Percentiles rank a stretch among this genome's conserved stretches.
These are phyloP conservation scores for Stylonectria norvegica DNA, from an alignment of 2,329 filamentous ascomycete genomes.

Conservation along the genomic window DNA sequence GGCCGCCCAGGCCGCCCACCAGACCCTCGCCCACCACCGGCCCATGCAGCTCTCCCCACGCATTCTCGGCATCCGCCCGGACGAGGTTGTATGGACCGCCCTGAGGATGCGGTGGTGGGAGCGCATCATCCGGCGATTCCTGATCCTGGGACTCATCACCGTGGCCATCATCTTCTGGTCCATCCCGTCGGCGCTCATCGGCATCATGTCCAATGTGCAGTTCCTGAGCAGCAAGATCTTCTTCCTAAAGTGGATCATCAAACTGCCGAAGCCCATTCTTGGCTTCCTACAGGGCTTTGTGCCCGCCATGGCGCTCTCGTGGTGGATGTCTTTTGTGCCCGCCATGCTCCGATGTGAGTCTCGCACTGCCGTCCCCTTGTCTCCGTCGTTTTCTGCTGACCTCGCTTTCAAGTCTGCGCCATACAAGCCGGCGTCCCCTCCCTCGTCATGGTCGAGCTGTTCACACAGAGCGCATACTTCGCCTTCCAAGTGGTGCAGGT, in stretches of 20 bases:
- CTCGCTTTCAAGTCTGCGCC: conserved; percentile 58
- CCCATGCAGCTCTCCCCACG: conserved; percentile 83
- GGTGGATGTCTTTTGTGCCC: conserved; percentile 84
- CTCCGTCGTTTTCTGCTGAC: conserved; percentile 7
- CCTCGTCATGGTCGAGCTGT: conserved; percentile 75
- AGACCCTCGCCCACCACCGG: conserved; percentile 82
- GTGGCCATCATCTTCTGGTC: conserved; percentile 86
- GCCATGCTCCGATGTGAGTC: conserved; percentile 64
- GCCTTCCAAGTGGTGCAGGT: conserved; percentile 87
- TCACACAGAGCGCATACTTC: conserved; percentile 89
- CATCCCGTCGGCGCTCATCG: conserved; percentile 72
- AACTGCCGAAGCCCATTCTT: conserved; percentile 67
- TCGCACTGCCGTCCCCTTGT: too few species aligned
- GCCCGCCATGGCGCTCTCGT: conserved; percentile 71
- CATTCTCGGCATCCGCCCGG: conserved; percentile 76
- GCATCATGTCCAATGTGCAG: conserved; percentile 79
- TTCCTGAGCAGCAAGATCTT: conserved; percentile 60
- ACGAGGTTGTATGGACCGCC: conserved; percentile 84
- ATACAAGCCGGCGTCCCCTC: conserved; percentile 78
- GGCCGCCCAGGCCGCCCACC: conserved; percentile 81
- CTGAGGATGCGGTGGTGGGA: conserved; percentile 86
- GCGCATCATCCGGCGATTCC: conserved; percentile 67
- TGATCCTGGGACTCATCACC: conserved; percentile 67
- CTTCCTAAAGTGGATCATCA: conserved; percentile 69
- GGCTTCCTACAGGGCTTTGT: conserved; percentile 83